Evolutionary conservation across 805 yeast species (phyloP).

Genomic region (Wickerhamomyces strasburgensis): DNA sequence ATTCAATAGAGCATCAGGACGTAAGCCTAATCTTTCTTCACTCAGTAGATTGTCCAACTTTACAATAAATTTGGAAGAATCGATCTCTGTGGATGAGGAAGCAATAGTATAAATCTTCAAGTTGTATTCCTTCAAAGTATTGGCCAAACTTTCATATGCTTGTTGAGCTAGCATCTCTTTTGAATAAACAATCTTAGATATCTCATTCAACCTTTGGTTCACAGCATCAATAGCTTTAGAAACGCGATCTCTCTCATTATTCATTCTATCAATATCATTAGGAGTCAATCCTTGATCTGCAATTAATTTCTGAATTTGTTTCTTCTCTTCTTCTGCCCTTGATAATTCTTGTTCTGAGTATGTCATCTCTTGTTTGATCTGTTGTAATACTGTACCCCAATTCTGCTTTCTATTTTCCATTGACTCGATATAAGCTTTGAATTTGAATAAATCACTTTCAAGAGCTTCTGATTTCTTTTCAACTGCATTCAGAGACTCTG

Average conservation of each 20-base stretch:
- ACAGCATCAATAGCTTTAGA: constrained; percentile 48
- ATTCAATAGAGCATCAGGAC: constrained; percentile 35
- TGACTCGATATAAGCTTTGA: constrained; percentile 63
- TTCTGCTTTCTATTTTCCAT: constrained; percentile 60
- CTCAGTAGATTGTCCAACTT: constrained; percentile 33
- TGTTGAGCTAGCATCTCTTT: constrained; percentile 47
- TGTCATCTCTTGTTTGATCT: constrained; percentile 50
- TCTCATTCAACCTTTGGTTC: constrained; percentile 40
- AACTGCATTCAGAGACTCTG: constrained; percentile 44
- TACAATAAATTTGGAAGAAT: constrained; percentile 35
- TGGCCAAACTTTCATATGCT: constrained; percentile 46
- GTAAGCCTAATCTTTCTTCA: constrained; percentile 42
- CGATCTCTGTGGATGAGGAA: constrained; percentile 24
- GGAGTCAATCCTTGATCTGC: constrained; percentile 54
- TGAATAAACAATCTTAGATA: constrained; percentile 39
- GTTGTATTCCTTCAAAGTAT: constrained; percentile 52
- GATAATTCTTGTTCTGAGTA: constrained; percentile 38
- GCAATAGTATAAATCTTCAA: constrained; percentile 46
- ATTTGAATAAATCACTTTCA: constrained; percentile 65
- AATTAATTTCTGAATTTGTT: constrained; percentile 39
- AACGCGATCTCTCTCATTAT: constrained; percentile 54
- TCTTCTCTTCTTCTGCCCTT: constrained; percentile 37
- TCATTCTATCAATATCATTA: constrained; percentile 57
- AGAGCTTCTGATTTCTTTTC: constrained; percentile 57
- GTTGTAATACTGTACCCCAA: constrained; percentile 58